Evolutionary conservation across 2,329 filamentous ascomycete genomes (phyloP).

Genomic region (Neofusicoccum laricinum): DNA sequence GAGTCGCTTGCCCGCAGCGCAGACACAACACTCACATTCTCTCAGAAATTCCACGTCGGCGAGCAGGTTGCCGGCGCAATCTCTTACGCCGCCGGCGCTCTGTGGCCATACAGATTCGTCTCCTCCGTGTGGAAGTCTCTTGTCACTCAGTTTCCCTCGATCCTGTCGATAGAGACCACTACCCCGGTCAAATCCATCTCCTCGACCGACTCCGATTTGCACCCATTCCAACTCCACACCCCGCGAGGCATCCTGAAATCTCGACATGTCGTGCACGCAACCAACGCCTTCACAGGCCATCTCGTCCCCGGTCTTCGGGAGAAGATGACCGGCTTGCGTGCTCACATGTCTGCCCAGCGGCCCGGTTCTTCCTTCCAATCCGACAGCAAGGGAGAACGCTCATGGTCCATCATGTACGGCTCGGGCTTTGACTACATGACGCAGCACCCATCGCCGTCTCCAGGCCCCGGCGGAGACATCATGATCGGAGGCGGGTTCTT

Average conservation of each 20-base stretch:
- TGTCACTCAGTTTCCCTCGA: background rate
- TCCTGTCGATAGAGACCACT: background rate
- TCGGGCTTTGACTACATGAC: constrained; percentile 12
- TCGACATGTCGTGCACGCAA: constrained; percentile 26
- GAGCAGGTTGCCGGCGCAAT: constrained; percentile 10
- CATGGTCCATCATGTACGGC: constrained; percentile 25
- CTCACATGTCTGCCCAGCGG: constrained; percentile 13
- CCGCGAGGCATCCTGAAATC: constrained; percentile 3
- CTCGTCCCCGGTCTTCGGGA: constrained; percentile 25
- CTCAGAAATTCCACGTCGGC: background rate
- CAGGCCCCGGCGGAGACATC: constrained; percentile 41
- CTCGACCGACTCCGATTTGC: background rate
- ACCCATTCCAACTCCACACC: constrained; percentile 7
- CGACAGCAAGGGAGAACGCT: constrained; percentile 14
- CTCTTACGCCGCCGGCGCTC: background rate
- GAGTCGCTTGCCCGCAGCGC: background rate
- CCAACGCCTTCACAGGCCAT: constrained; percentile 28
- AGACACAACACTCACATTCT: background rate
- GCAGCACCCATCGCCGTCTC: constrained; percentile 35
- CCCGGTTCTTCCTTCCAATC: background rate
- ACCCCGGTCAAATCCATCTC: constrained; percentile 5
- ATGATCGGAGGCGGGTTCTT: constrained; percentile 48
- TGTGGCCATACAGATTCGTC: constrained; percentile 14
- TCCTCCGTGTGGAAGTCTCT: background rate
- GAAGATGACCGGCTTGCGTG: constrained; percentile 12